phyloP scores from a whole-genome alignment of 2,329 filamentous ascomycete genomes.

The Colletotrichum noveboracense region DNA sequence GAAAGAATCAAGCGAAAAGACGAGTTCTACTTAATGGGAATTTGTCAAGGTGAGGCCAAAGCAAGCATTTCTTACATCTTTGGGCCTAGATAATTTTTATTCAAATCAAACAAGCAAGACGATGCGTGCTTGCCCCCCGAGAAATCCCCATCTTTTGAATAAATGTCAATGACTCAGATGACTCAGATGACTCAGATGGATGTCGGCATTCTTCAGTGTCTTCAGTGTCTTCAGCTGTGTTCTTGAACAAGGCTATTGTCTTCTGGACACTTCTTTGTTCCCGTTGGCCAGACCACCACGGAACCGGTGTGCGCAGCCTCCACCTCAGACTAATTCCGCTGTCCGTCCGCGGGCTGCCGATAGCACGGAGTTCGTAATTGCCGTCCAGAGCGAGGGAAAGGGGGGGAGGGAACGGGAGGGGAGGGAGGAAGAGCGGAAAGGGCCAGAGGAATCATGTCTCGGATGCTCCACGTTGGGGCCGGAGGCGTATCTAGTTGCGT shows the following conservation, averaged over 20 bases:
- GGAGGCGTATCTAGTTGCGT: conserved; percentile 11
- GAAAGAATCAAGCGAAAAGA: background rate
- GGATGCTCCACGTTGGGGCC: conserved; percentile 14
- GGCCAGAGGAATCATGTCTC: conserved; percentile 1
- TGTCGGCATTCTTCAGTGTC: background rate
- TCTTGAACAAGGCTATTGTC: conserved; percentile 15
- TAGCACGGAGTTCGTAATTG: background rate
- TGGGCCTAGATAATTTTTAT: background rate
- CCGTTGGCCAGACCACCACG: conserved; percentile 13
- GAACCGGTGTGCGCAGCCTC: background rate
- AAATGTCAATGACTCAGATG: background rate
- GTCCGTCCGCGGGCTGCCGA: background rate
- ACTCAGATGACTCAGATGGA: background rate
- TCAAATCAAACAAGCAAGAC: background rate
- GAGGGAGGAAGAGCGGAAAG: background rate
- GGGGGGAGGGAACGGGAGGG: background rate
- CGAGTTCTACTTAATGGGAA: background rate
- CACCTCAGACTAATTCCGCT: background rate
- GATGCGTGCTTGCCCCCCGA: background rate
- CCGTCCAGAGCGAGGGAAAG: background rate
- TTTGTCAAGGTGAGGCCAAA: background rate
- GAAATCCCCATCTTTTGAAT: background rate
- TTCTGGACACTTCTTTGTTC: background rate
- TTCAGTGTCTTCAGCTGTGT: background rate
- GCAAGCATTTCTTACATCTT: background rate